Base-by-base conservation (phyloP, 1,284 basidiomycete genomes). In the Ustilago crameri region DNA sequence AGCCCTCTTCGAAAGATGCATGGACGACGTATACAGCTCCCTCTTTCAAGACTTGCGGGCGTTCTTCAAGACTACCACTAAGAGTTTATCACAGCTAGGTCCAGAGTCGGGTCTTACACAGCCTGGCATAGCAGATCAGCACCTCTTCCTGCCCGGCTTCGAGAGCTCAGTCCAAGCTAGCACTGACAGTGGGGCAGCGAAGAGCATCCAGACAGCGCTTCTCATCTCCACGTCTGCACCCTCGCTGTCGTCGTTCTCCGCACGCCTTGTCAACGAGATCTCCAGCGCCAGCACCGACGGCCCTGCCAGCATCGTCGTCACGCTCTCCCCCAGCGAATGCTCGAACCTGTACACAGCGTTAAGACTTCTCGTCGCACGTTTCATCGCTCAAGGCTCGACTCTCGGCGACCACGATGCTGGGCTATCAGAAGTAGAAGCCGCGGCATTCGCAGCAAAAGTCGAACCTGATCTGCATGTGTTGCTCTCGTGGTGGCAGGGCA, bases 171-270 rank as follows among this genome's bases (percentile, higher is more conserved):
- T 40, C 23, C 35, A 14, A 9, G 27, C 22, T 0, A 53, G 20
- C 37, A n/a, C n/a, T 5, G 26, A 14, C 7, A 30, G 49, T 22
- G 43, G 23, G 9, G 51, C 58, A 5, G 49, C 50, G 5, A 64
- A 35, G 18, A 66, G 68, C 51, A 71, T 73, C n/a, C 64, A 57
- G 14, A 68, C 70, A 8, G 70, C 70, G 3, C 56, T 73, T 0
- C 50, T 73, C 35, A 73, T 73, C 24, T 73, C 70, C 1, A 46
- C 70, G 10, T 67, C 70, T 7, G 60, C 70, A 9, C 70, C 70
- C 3, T 50, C 41, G 3, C 53, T 73, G 3, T 68, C 70, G 3
- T 61, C 65, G 24, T 67, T 73, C 47, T 68, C 70, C 0, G 51
- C 43, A 26, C 54, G 65, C 17, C 60, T 73, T 5, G 69, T 72